phyloP scores from a whole-genome alignment of 2,329 filamentous ascomycete species.

The Sclerotinia sclerotiorum region DNA sequence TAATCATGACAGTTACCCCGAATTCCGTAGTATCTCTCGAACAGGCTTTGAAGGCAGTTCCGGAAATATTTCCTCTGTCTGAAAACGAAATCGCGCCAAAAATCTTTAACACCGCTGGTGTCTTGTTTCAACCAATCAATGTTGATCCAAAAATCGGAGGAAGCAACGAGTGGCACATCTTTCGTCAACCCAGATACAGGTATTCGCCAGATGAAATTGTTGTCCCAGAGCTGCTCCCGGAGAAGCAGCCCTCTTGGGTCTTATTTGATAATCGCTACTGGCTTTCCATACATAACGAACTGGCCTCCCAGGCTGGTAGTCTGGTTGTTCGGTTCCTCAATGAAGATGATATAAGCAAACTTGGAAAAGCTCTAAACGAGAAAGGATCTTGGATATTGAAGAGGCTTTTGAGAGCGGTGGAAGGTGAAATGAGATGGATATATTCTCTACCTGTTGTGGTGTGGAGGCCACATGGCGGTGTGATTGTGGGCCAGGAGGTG shows the following conservation, averaged over 20 bases:
- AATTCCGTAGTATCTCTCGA: constrained; percentile 45
- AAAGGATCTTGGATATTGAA: neutral
- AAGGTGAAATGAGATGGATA: constrained; percentile 3
- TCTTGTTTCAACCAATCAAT: constrained; percentile 30
- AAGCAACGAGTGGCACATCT: constrained; percentile 31
- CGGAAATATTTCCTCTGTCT: neutral
- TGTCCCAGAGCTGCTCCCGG: neutral
- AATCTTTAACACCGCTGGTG: constrained; percentile 27
- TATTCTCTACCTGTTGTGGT: constrained; percentile 13
- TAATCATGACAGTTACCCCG: constrained; percentile 52
- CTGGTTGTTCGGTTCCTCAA: neutral
- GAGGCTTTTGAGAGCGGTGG: neutral
- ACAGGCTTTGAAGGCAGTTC: constrained; percentile 43
- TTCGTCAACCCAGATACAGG: constrained; percentile 31
- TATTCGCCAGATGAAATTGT: constrained; percentile 39
- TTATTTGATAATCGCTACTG: constrained; percentile 17
- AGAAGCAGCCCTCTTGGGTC: neutral
- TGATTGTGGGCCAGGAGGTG: neutral
- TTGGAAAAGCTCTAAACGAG: neutral
- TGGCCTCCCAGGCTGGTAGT: neutral
- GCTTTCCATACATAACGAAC: constrained; percentile 4
- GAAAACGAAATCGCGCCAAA: neutral
- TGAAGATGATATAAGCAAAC: neutral
- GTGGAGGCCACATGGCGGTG: constrained; percentile 6
- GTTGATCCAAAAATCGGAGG: neutral